These are phyloP conservation scores for Fusarium sp. DNA, from an alignment of 2,329 filamentous ascomycete species.

Conservation along the genomic window DNA sequence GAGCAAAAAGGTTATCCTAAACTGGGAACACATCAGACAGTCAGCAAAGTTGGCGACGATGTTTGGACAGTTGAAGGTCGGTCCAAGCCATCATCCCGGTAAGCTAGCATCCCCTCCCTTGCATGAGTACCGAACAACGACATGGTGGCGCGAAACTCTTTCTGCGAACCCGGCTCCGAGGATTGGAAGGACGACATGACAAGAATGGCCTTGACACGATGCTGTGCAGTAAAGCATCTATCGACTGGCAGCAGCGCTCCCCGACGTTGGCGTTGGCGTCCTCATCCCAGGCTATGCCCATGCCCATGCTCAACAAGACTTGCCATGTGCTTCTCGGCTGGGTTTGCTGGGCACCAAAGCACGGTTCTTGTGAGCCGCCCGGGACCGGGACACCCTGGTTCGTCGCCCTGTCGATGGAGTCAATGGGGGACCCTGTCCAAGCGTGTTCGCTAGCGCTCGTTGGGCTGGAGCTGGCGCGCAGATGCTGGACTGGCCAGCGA, in stretches of 20 bases:
- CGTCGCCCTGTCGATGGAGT: conserved; percentile 38
- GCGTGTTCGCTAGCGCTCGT: conserved; percentile 38
- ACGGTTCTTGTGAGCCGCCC: conserved; percentile 38
- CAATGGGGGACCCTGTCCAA: conserved; percentile 28
- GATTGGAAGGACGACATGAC: conserved; percentile 1
- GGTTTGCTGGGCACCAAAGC: conserved; percentile 35
- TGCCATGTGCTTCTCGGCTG: conserved; percentile 19
- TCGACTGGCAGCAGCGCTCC: conserved; percentile 1
- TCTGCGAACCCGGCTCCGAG: conserved; percentile 22
- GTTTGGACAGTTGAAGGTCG: conserved; percentile 29
- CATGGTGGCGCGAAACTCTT: conserved; percentile 21
- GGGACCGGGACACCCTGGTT: conserved; percentile 38
- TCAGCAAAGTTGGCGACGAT: conserved; percentile 33
- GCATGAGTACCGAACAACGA: conserved; percentile 32
- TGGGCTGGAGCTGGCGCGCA: conserved; percentile 39
- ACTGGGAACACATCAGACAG: conserved; percentile 30
- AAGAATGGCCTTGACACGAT: not conserved
- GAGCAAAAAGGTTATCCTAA: conserved; percentile 11
- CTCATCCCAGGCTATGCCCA: conserved; percentile 7
- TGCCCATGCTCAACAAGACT: conserved; percentile 1
- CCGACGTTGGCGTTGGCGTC: not conserved
- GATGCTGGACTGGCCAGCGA: conserved; percentile 31
- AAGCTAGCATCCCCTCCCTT: conserved; percentile 33
- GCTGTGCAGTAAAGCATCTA: conserved; percentile 6
- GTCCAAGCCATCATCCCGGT: conserved; percentile 27